Evolutionary conservation across 2,329 filamentous ascomycete species (phyloP), one percentile per base, ranked within the genome.

Genomic region (Colletotrichum chlorophyti): DNA sequence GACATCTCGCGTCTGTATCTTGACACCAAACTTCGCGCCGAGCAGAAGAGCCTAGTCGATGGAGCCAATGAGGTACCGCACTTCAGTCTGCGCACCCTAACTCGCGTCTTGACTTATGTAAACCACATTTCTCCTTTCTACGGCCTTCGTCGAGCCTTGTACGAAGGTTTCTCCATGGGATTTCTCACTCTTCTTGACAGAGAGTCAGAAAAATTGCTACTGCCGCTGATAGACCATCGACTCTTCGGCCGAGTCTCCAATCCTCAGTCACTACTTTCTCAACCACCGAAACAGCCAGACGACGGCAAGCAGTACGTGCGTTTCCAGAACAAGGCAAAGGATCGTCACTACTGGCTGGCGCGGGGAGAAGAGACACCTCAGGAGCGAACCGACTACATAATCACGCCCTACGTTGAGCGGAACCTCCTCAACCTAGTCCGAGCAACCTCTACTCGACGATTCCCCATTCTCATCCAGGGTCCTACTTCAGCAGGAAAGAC

Each of bases 401-500:
- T 97, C 61, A 99, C 95, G 0, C 90, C 91, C 0, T 99, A 96
- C 62, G 92, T 99, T 19, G 91, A 96, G 74, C 88, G 91, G 48
- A 99, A 99, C 64, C 82, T 99, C 64, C 86, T 97, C 65, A 99
- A 99, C 67, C 77, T 99, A 24, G 94, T 98, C 10, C 85, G 96
- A 68, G 96, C 95, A 3, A 93, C 93, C 14, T 98, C 94, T 1
- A 99, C 94, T 5, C 81, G 93, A 31, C 86, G 91, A 45, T 99
- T 97, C 71, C 96, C 95, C 1, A 91, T 99, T 45, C 81, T 99
- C 9, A 90, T 99, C 17, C 95, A 99, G 73, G 95, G 95, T 4
- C 95, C 96, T 11, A 99, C 95, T 0, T 99, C 96, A 5, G 91
- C 94, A 11, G 95, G 95, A 63, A 99, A 99, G 75, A 99, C 95